These are phyloP conservation scores for Centrapalus pauciflorus DNA, from an alignment of 129 eudicot species.

Conservation along the genomic window DNA sequence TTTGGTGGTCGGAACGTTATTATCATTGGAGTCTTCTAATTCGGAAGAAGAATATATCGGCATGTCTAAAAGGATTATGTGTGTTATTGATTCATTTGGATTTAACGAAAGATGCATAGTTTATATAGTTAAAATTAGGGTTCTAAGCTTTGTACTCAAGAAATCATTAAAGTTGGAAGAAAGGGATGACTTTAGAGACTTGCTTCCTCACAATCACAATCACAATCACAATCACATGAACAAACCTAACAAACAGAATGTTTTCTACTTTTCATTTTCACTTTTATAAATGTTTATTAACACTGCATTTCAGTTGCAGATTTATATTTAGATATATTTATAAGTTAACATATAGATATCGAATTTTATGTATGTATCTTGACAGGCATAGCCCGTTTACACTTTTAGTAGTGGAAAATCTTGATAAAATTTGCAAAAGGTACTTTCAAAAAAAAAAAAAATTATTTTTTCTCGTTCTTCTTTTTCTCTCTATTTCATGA, in stretches of 20 bases:
- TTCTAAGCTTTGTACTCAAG: slow-evolving; percentile 57
- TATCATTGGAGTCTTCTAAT: slow-evolving; percentile 45
- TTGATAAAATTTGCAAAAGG: too few species aligned
- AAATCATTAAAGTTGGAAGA: slow-evolving; percentile 30
- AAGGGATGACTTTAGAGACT: slow-evolving; percentile 54
- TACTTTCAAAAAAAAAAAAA: too few species aligned
- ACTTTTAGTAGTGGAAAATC: too few species aligned
- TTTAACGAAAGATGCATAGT: neutral
- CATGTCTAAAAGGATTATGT: slow-evolving; percentile 34
- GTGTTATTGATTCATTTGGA: neutral
- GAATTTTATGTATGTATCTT: too few species aligned
- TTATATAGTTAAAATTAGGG: slow-evolving; percentile 21
- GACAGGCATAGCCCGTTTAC: too few species aligned
- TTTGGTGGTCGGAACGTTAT: slow-evolving; percentile 14
- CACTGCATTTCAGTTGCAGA: too few species aligned
- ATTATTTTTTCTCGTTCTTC: too few species aligned
- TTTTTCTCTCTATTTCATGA: too few species aligned
- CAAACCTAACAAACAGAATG: neutral
- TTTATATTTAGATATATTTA: too few species aligned
- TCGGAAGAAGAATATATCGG: slow-evolving; percentile 52
- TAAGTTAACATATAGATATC: too few species aligned
- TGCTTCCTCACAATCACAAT: slow-evolving; percentile 25
- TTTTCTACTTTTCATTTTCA: too few species aligned
- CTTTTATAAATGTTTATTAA: too few species aligned
- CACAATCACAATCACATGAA: slow-evolving; percentile 20